Conservation (phyloP, 345 rosid genomes). For the Eucalyptus melliodora region DNA sequence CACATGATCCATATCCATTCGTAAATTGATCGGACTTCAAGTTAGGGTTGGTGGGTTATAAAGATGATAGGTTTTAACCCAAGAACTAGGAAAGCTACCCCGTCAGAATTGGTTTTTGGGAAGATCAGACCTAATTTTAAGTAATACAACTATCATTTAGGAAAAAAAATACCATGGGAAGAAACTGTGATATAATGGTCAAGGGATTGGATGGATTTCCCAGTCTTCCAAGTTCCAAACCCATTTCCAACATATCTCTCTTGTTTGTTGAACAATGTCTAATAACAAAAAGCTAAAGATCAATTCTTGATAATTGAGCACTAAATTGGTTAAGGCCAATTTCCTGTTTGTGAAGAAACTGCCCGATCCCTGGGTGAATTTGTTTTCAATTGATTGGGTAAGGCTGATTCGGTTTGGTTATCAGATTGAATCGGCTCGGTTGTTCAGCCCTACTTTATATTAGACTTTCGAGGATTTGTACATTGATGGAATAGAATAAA, state of each 20-base stretch:
- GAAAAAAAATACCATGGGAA: not conserved
- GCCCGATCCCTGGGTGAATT: fast-evolving
- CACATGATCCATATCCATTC: not conserved
- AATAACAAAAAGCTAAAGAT: not conserved
- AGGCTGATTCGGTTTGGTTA: fast-evolving
- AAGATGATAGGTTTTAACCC: not conserved
- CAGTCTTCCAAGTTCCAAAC: not conserved
- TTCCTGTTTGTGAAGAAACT: not conserved
- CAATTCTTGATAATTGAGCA: not conserved
- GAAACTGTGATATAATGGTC: not conserved
- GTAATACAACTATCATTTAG: not conserved
- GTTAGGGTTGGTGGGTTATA: not conserved
- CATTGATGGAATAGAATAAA: not conserved
- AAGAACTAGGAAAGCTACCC: not conserved
- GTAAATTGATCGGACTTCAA: not conserved
- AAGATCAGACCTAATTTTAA: not conserved
- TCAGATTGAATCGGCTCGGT: not conserved
- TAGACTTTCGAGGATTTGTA: not conserved
- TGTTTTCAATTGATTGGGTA: not conserved
- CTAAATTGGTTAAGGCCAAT: not conserved
- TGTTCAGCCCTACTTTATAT: not conserved
- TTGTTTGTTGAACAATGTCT: not conserved
- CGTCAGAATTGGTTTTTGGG: not conserved
- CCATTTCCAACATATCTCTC: not conserved
- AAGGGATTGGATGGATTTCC: not conserved